Conservation (phyloP, 768 basidiomycete genomes). For the Trametes punicea region DNA sequence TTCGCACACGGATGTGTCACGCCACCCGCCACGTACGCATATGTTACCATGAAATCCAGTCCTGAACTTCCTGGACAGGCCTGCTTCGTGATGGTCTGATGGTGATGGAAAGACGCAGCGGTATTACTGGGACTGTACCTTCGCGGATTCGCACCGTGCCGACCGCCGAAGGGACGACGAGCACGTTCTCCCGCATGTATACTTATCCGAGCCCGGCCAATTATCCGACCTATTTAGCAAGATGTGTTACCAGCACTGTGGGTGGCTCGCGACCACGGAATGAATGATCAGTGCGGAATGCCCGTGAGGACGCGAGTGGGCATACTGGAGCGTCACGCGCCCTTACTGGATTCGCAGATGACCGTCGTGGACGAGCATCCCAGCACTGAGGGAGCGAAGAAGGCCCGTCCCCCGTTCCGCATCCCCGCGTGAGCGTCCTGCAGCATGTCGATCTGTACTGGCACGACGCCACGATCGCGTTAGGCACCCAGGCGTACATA, state of each 20-base stretch:
- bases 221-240: background rate
- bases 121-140: too few relatives aligned
- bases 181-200: background rate
- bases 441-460: background rate
- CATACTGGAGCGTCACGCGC: slow-evolving; percentile 2
- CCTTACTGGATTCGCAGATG: background rate
- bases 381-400: background rate
- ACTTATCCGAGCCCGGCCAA: background rate
- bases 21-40: background rate
- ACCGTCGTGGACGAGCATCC: background rate
- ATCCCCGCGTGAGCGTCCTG: background rate
- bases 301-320: background rate
- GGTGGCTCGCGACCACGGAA: background rate
- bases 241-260: background rate
- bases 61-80: background rate
- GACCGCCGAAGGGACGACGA: background rate
- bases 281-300: background rate
- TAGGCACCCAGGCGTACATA: slow-evolving; percentile 11
- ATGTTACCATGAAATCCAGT: too few relatives aligned
- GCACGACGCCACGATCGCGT: slow-evolving; percentile 12
- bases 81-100: background rate
- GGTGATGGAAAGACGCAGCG: background rate
- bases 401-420: background rate
- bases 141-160: background rate
- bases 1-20: background rate